Evolutionary conservation across 192 early-diverging fungal genomes (phyloP).

Genomic region (Podila verticillata): DNA sequence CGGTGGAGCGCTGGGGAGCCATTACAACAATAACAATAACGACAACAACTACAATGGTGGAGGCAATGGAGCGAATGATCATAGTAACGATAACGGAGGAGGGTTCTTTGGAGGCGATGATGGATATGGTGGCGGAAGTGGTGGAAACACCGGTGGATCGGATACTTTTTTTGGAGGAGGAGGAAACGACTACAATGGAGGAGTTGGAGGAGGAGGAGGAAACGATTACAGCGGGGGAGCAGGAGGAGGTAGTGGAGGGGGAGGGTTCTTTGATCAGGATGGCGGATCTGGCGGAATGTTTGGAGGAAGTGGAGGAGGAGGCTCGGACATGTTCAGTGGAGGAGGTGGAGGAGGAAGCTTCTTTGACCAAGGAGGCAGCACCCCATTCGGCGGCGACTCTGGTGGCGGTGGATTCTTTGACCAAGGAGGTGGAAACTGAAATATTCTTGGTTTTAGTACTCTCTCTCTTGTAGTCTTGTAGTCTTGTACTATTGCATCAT

Average conservation of each 20-base stretch:
- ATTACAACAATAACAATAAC: neutral
- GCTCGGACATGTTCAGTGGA: neutral
- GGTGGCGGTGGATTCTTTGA: slow-evolving; percentile 11
- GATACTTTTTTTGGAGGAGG: neutral
- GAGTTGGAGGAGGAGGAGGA: slow-evolving; percentile 1
- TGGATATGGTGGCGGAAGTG: slow-evolving; percentile 6
- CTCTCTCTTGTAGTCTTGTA: neutral
- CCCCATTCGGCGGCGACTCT: neutral
- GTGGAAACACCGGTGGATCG: slow-evolving; percentile 1
- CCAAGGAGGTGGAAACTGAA: neutral
- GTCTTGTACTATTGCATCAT: neutral
- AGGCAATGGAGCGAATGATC: neutral
- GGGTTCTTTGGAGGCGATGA: slow-evolving; percentile 19
- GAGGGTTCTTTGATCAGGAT: slow-evolving; percentile 3
- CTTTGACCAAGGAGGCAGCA: neutral
- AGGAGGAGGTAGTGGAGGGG: neutral
- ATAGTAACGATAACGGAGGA: neutral
- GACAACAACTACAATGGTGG: neutral
- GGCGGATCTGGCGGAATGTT: neutral
- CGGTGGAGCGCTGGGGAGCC: neutral
- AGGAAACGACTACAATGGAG: too few relatives aligned
- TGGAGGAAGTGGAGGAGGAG: neutral
- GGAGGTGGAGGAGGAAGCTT: neutral
- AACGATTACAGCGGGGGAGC: too few relatives aligned
- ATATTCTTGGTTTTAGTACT: too few relatives aligned